A percentile compares a stretch with the other conserved stretches of the same genome.
Evolutionary conservation across 1,284 basidiomycete genomes (phyloP).

Genomic region (Ceratobasidium sp.): DNA sequence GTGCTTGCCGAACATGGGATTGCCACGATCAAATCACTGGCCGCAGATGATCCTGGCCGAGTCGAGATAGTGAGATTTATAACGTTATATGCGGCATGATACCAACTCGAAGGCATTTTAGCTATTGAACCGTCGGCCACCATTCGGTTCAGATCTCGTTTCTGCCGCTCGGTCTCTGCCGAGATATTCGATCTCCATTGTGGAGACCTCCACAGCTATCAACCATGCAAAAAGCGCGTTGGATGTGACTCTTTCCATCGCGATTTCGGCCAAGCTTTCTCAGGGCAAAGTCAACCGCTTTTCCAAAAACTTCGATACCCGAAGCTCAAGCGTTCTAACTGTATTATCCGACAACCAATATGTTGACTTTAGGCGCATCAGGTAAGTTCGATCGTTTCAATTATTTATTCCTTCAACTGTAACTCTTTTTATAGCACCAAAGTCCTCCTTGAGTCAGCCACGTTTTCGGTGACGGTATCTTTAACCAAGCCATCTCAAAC

Average conservation of each 20-base stretch:
- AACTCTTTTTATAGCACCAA: conserved; percentile 63
- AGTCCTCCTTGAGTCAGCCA: conserved; percentile 61
- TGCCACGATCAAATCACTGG: conserved; percentile 63
- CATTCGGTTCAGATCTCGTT: conserved; percentile 73
- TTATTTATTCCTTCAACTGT: conserved; percentile 12
- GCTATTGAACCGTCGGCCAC: conserved; percentile 75
- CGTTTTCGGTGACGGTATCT: conserved; percentile 63
- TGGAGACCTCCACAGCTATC: conserved; percentile 56
- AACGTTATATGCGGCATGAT: conserved; percentile 16
- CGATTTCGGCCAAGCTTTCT: conserved; percentile 63
- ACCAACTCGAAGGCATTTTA: conserved; percentile 49
- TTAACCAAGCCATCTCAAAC: conserved; percentile 76
- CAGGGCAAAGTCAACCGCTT: conserved; percentile 49
- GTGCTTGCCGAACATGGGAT: conserved; percentile 76
- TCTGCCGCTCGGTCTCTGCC: conserved; percentile 68
- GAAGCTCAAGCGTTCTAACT: conserved; percentile 73
- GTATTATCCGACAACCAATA: conserved; percentile 73
- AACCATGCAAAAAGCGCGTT: conserved; percentile 62
- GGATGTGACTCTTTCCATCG: conserved; percentile 59
- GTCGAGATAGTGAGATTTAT: conserved; percentile 64
- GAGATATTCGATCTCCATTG: conserved; percentile 62
- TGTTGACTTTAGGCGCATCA: conserved; percentile 76
- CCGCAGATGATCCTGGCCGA: conserved; percentile 62
- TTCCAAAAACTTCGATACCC: conserved; percentile 58
- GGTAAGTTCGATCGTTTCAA: conserved; percentile 56